Conservation (phyloP, 164 flowering plant species). For the Warburgia ugandensis region DNA sequence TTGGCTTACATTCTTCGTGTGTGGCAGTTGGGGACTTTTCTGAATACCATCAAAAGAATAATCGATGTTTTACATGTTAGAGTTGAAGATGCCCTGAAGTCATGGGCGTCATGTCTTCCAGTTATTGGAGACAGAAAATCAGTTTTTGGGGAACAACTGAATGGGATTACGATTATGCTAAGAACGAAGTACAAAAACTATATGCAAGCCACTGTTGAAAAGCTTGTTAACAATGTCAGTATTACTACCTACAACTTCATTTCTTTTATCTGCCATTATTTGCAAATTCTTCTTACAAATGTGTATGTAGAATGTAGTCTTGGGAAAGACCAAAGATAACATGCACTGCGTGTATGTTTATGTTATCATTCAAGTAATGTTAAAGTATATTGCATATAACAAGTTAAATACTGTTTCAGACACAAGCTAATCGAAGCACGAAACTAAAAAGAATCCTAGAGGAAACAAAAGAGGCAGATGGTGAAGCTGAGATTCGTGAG, state of each 20-base stretch:
- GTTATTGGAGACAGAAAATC: slow-evolving; percentile 49
- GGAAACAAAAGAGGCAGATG: slow-evolving; percentile 81
- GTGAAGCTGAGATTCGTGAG: slow-evolving; percentile 81
- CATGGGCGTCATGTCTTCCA: slow-evolving; percentile 82
- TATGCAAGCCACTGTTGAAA: slow-evolving; percentile 76
- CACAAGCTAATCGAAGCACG: slow-evolving; percentile 52
- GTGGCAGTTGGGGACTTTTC: slow-evolving; percentile 68
- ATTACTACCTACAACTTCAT: neutral
- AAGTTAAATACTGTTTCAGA: slow-evolving; percentile 34
- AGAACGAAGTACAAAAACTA: slow-evolving; percentile 86
- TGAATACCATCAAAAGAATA: slow-evolving; percentile 84
- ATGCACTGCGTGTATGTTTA: too few relatives aligned
- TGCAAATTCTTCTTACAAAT: neutral
- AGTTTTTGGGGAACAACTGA: slow-evolving; percentile 78
- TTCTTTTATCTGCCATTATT: neutral
- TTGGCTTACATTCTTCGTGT: slow-evolving; percentile 3
- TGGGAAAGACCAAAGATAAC: too few relatives aligned
- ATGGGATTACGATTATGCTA: slow-evolving; percentile 70
- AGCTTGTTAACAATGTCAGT: slow-evolving; percentile 75
- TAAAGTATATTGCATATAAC: too few relatives aligned
- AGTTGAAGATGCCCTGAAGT: slow-evolving; percentile 65
- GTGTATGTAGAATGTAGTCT: too few relatives aligned
- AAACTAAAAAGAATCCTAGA: slow-evolving; percentile 72
- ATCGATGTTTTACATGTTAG: slow-evolving; percentile 74
- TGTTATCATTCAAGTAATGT: neutral